These are phyloP conservation scores for Melampsora allii-populina DNA, from an alignment of 1,284 basidiomycete species.

Conservation along the genomic window DNA sequence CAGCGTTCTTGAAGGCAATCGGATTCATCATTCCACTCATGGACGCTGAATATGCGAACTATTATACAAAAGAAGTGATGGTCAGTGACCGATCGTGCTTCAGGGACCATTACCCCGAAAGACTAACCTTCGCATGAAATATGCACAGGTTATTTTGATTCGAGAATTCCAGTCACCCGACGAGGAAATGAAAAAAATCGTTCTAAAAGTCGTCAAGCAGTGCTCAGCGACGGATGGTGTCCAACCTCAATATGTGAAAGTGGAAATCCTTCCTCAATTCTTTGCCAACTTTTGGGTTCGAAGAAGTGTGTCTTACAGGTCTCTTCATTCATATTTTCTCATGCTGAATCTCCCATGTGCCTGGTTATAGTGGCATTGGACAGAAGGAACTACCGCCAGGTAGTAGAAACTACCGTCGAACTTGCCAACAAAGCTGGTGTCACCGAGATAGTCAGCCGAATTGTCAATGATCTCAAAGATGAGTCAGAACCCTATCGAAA, in stretches of 20 bases:
- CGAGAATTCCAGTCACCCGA: constrained; percentile 99
- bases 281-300: constrained; percentile 93
- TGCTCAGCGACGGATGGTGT: constrained; percentile 98
- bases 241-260: constrained; percentile 85
- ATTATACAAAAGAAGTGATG: constrained; percentile 80
- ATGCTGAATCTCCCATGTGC: constrained; percentile 49
- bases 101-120: not conserved
- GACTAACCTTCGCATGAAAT: not conserved
- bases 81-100: constrained; percentile 7
- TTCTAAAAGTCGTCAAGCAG: constrained; percentile 97
- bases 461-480: constrained; percentile 91
- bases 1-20: constrained; percentile 97
- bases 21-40: constrained; percentile 99
- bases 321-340: not conserved
- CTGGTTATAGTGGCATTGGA: constrained; percentile 81
- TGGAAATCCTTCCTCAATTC: constrained; percentile 98
- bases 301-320: constrained; percentile 41
- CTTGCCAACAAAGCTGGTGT: constrained; percentile 95
- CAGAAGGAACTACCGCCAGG: constrained; percentile 90
- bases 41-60: constrained; percentile 98
- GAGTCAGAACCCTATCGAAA: constrained; percentile 86
- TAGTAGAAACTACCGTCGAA: constrained; percentile 98
- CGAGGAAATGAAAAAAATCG: constrained; percentile 99
- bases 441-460: constrained; percentile 86
- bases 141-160: constrained; percentile 90